Percentiles rank a stretch among this genome's conserved stretches.
Evolutionary conservation across 1,284 basidiomycete species (phyloP).

Genomic region (Leccinum proximum): DNA sequence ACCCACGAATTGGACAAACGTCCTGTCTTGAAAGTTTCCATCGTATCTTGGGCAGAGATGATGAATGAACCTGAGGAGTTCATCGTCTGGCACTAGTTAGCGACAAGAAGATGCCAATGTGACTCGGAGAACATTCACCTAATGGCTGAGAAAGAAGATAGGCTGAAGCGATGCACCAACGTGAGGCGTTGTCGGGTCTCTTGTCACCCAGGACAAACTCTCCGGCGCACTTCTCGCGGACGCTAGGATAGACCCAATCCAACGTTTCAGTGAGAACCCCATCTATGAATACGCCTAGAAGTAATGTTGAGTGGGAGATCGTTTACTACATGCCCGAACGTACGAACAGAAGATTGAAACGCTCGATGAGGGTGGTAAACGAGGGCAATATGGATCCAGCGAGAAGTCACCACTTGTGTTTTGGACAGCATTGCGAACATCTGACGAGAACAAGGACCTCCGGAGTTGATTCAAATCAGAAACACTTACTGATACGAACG

Average conservation of each 20-base stretch:
- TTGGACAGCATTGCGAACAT: constrained; percentile 43
- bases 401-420: constrained; percentile 42
- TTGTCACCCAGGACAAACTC: constrained; percentile 54
- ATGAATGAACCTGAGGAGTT: constrained; percentile 66
- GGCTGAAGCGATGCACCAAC: constrained; percentile 70
- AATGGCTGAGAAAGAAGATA: constrained; percentile 60
- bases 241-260: constrained; percentile 54
- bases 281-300: constrained; percentile 66
- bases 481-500: constrained; percentile 40
- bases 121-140: constrained; percentile 35
- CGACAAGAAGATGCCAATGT: neutral
- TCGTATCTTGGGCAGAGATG: constrained; percentile 75
- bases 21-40: constrained; percentile 65
- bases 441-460: constrained; percentile 8
- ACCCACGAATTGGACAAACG: constrained; percentile 36
- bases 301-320: constrained; percentile 3
- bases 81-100: constrained; percentile 42
- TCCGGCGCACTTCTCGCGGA: constrained; percentile 27
- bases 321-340: constrained; percentile 25
- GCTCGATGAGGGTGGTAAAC: constrained; percentile 58
- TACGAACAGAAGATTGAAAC: constrained; percentile 60
- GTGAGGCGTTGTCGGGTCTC: constrained; percentile 39
- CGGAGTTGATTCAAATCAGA: neutral
- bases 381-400: constrained; percentile 69
- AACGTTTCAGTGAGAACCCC: constrained; percentile 61